Conservation (phyloP, 164 flowering plant species). For the Berberis thunbergii region DNA sequence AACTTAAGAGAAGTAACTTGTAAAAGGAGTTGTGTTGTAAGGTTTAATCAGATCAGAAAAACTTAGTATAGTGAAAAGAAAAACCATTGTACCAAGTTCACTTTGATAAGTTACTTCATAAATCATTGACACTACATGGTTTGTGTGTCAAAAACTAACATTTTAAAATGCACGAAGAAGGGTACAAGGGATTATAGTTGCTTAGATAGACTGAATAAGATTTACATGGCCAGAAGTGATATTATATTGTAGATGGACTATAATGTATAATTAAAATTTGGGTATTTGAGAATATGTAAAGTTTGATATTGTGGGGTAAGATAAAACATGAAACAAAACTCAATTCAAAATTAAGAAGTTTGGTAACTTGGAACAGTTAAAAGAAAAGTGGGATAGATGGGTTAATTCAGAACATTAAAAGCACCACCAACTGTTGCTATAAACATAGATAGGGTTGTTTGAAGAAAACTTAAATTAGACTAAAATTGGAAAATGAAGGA, state of each 20-base stretch:
- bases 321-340: too few relatives aligned
- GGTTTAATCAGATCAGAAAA: not conserved
- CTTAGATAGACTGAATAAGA: not conserved
- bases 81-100: not conserved
- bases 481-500: not conserved
- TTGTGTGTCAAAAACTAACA: not conserved
- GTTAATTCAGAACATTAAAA: not conserved
- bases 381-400: not conserved
- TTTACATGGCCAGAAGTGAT: too few relatives aligned
- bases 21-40: not conserved
- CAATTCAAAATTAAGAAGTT: too few relatives aligned
- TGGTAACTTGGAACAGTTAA: not conserved
- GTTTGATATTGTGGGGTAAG: too few relatives aligned
- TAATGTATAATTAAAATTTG: too few relatives aligned
- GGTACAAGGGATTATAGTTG: not conserved
- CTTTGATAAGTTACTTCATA: slow-evolving; percentile 6
- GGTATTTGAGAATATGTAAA: too few relatives aligned
- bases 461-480: not conserved
- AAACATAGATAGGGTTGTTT: not conserved
- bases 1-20: not conserved
- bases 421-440: not conserved
- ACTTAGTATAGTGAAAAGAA: slow-evolving; percentile 1
- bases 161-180: not conserved
- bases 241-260: too few relatives aligned
- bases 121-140: not conserved